A percentile compares a stretch with the other conserved stretches of the same genome.
These are phyloP conservation scores for Crepidotus variabilis DNA, from an alignment of 768 basidiomycete genomes.

Conservation along the genomic window DNA sequence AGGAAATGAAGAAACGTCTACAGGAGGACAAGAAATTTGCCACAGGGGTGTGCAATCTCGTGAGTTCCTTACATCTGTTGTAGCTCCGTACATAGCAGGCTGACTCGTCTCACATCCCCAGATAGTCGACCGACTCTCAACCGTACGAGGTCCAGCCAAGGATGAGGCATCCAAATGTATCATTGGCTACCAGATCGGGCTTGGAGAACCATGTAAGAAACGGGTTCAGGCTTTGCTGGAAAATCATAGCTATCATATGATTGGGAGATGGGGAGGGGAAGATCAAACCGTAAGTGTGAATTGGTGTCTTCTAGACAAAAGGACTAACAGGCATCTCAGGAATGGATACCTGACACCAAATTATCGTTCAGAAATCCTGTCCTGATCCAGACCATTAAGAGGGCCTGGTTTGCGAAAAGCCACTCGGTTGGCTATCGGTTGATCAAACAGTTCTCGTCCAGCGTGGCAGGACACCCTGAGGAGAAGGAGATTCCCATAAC, in stretches of 20 bases:
- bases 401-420: background rate
- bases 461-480: background rate
- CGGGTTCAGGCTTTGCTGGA: background rate
- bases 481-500: constrained; percentile 2
- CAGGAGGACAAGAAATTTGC: background rate
- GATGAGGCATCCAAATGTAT: background rate
- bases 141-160: background rate
- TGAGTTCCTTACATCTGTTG: background rate
- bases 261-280: background rate
- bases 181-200: background rate
- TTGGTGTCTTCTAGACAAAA: too few relatives aligned
- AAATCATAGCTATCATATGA: background rate
- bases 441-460: background rate
- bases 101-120: background rate
- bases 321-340: background rate
- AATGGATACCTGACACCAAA: constrained; percentile 2
- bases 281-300: background rate
- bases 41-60: background rate
- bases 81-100: background rate
- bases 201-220: background rate
- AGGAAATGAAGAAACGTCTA: background rate
- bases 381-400: background rate
- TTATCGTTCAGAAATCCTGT: constrained; percentile 1
- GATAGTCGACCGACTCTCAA: background rate
- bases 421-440: background rate